phyloP scores from a whole-genome alignment of 768 basidiomycete species.

The Pleurotus ostreatus region DNA sequence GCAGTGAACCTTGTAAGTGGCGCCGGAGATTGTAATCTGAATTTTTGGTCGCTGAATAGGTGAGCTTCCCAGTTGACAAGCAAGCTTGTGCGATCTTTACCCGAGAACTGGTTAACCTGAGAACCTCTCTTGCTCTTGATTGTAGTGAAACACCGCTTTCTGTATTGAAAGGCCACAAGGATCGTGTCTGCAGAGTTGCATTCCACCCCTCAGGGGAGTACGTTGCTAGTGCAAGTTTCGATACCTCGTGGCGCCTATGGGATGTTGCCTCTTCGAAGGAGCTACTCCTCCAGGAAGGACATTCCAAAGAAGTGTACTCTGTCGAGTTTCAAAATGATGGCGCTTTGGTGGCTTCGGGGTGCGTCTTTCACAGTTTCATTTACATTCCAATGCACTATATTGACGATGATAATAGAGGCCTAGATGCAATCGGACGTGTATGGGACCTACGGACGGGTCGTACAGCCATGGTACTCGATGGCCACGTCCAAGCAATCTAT shows the following conservation, averaged over 20 bases:
- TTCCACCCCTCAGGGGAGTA: constrained; percentile 97
- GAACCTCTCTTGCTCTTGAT: background rate
- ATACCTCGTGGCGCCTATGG: constrained; percentile 98
- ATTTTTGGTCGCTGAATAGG: constrained; percentile 89
- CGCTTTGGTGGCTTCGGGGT: constrained; percentile 91
- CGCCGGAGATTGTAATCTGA: constrained; percentile 80
- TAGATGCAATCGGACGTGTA: constrained; percentile 94
- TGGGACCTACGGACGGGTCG: constrained; percentile 96
- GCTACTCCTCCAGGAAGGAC: constrained; percentile 89
- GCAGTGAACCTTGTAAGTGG: constrained; percentile 86
- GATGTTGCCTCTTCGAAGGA: constrained; percentile 82
- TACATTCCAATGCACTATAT: constrained; percentile 4
- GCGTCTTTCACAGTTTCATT: constrained; percentile 18
- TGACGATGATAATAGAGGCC: constrained; percentile 51
- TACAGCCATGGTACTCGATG: constrained; percentile 97
- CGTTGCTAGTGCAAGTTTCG: constrained; percentile 92
- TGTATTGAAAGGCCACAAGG: constrained; percentile 82
- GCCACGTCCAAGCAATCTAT: constrained; percentile 91
- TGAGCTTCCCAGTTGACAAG: constrained; percentile 23
- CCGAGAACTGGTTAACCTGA: background rate
- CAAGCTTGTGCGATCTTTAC: too few relatives aligned
- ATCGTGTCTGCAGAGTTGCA: constrained; percentile 87
- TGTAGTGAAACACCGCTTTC: constrained; percentile 82
- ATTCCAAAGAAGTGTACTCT: constrained; percentile 94
- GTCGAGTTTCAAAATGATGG: constrained; percentile 98